These are phyloP conservation scores for carrot (Daucus carota) DNA, from an alignment of 129 eudicot genomes.

Conservation along the genomic window DNA sequence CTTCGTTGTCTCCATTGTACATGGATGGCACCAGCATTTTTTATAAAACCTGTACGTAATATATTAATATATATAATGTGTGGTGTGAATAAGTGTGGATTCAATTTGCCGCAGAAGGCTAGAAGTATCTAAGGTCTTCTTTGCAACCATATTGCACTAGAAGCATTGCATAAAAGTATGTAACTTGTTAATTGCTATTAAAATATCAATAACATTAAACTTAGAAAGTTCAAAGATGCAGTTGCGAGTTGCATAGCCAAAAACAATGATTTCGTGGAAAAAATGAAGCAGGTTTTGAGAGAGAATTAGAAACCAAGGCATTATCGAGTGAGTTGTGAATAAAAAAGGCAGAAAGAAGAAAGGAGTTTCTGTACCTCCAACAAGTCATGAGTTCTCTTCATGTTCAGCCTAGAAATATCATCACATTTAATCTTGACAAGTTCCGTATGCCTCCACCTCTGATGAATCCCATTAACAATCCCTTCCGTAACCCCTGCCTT, in stretches of 20 bases:
- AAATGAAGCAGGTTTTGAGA: background rate
- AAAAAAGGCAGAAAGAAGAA: too few species aligned
- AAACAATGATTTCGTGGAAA: background rate
- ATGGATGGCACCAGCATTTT: background rate
- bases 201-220: background rate
- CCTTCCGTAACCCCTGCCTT: constrained; percentile 95
- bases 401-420: constrained; percentile 74
- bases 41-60: background rate
- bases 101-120: background rate
- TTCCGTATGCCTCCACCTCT: constrained; percentile 76
- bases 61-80: background rate
- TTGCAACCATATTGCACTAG: background rate
- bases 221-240: background rate
- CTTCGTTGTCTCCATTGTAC: background rate
- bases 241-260: background rate
- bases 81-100: background rate
- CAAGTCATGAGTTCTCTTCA: constrained; percentile 92
- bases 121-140: background rate
- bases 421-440: constrained; percentile 75
- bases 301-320: too few species aligned
- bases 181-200: background rate
- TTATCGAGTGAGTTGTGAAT: too few species aligned
- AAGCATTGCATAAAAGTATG: background rate
- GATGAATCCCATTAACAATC: constrained; percentile 91
- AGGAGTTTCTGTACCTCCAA: constrained; percentile 52